Conservation (phyloP, 495 filamentous ascomycete genomes). For the Hypoxylon fuscum region DNA sequence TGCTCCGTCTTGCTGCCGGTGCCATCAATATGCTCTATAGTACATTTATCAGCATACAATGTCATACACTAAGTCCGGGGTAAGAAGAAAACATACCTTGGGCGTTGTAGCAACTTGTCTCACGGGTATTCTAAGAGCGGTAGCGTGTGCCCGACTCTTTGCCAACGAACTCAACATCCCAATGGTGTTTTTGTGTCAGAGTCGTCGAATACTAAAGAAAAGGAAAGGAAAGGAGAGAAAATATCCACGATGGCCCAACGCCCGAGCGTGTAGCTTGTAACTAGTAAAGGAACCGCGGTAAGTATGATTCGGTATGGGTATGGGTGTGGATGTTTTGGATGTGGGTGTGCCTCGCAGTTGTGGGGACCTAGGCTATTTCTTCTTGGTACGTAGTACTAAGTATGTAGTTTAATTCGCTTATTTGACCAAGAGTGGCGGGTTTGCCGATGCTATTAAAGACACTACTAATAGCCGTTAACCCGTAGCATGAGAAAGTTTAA, state of each 20-base stretch:
- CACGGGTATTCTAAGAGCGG: slow-evolving; percentile 50
- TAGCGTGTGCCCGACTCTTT: slow-evolving; percentile 53
- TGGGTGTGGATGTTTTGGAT: too few species aligned
- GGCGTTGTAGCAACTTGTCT: slow-evolving; percentile 34
- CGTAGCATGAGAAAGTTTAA: slow-evolving; percentile 8
- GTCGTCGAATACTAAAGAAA: slow-evolving; percentile 10
- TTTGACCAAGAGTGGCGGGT: background rate
- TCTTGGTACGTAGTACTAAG: background rate
- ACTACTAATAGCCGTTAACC: slow-evolving; percentile 21
- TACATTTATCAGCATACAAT: slow-evolving; percentile 20
- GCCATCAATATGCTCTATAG: slow-evolving; percentile 61
- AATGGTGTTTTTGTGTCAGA: slow-evolving; percentile 39
- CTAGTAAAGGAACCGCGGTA: slow-evolving; percentile 40
- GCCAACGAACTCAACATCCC: slow-evolving; percentile 57
- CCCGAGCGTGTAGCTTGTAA: slow-evolving; percentile 15
- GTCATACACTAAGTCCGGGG: slow-evolving; percentile 1
- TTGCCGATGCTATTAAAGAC: slow-evolving; percentile 4
- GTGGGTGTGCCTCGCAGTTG: slow-evolving; percentile 19
- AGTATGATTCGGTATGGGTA: slow-evolving; percentile 24
- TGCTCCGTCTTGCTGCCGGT: slow-evolving; percentile 60
- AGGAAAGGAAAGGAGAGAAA: slow-evolving; percentile 27
- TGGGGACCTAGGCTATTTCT: slow-evolving; percentile 40
- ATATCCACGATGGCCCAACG: slow-evolving; percentile 11
- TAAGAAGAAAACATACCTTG: slow-evolving; percentile 39
- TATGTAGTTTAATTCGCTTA: slow-evolving; percentile 8